Evolutionary conservation across 2,329 filamentous ascomycete genomes (phyloP).

Genomic region (Penicillium paneum): DNA sequence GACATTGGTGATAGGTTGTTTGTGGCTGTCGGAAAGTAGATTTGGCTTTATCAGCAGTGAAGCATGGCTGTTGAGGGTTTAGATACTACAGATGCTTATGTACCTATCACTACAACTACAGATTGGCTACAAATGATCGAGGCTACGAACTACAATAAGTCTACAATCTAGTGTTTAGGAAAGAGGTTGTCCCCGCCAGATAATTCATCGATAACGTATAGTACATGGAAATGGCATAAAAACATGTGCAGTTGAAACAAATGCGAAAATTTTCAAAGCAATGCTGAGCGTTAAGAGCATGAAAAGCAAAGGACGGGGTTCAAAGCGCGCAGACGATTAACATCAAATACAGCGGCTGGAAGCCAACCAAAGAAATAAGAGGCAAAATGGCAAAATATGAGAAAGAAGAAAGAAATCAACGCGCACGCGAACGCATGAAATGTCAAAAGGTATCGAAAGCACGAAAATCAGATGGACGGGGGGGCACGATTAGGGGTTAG

Average conservation of each 20-base stretch:
- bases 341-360: slow-evolving; percentile 23
- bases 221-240: slow-evolving; percentile 36
- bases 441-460: slow-evolving; percentile 34
- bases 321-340: slow-evolving; percentile 28
- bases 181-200: slow-evolving; percentile 27
- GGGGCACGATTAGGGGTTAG: slow-evolving; percentile 37
- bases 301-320: slow-evolving; percentile 22
- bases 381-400: slow-evolving; percentile 20
- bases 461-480: slow-evolving; percentile 29
- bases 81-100: not conserved
- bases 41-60: not conserved
- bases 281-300: slow-evolving; percentile 21
- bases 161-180: not conserved
- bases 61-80: not conserved
- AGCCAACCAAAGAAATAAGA: slow-evolving; percentile 19
- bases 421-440: slow-evolving; percentile 14
- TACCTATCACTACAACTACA: not conserved
- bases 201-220: slow-evolving; percentile 39
- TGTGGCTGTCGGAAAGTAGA: slow-evolving; percentile 77
- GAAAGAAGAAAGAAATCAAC: slow-evolving; percentile 1
- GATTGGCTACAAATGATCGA: not conserved
- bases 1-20: slow-evolving; percentile 90
- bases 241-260: slow-evolving; percentile 29
- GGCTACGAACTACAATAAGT: not conserved
- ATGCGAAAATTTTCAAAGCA: slow-evolving; percentile 16